Base-by-base conservation (phyloP, 768 basidiomycete species). In the Auricularia sp. region DNA sequence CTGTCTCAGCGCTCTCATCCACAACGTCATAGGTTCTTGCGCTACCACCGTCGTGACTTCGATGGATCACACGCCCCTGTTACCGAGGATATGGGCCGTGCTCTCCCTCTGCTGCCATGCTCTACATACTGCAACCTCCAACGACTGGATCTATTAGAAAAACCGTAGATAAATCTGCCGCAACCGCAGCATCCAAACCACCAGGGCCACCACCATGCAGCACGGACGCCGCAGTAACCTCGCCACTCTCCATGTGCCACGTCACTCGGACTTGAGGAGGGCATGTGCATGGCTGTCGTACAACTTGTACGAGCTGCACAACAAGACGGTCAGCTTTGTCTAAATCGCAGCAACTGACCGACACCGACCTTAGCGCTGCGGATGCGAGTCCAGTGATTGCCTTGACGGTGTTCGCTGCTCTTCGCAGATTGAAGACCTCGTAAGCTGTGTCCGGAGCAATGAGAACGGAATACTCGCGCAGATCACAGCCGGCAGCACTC, bases 301-400 rank as follows among this genome's bases (percentile, higher is more conserved):
- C 21, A 90, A 77, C 76, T 90, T 92, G 64, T 83, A 80, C 62
- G 83, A 83, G 74, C 90, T 91, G 69, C 21, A 64, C n/a, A 60
- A 51, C 14, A 16, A 21, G 16, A 16, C 29, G 29, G 21, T 51
- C 18, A 51, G 47, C 47, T 51, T 44, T 10, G 18, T 21, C 10
- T 21, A 51, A 16, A 18, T 1, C 43, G 43, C 14, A 51, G 47
- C 47, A 3, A 33, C 3, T 16, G 16, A 71, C 75, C 60, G 74
- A 92, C 91, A 71, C 75, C 60, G 74, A 92, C 91, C 91, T 90
- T 65, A 93, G 76, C 62, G 88, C 76, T 16, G 87, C 91, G 60
- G 90, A 82, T 33, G 77, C 77, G 59, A 93, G 77, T 29, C 91
- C 91, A 39, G 84, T 76, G 66, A 87, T 73, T 2, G 90, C 79